phyloP scores from a whole-genome alignment of 805 yeast species.

The Candida nanaspora region DNA sequence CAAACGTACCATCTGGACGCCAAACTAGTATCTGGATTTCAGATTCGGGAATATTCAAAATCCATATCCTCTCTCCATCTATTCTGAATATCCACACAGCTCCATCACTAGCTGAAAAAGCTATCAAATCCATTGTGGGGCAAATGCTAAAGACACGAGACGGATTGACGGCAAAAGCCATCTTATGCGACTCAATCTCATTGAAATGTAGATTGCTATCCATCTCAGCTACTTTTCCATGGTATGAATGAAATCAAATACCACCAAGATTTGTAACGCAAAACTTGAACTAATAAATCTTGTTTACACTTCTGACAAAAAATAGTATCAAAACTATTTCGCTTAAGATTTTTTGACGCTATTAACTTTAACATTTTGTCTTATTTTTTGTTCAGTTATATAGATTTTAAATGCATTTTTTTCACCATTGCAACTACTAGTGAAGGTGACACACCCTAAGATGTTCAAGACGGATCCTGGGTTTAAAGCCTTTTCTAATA shows the following conservation, averaged over 20 bases:
- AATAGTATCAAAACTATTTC: too few species aligned
- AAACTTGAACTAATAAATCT: too few species aligned
- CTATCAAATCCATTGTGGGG: constrained; percentile 28
- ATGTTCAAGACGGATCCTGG: constrained; percentile 53
- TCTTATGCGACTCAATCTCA: neutral
- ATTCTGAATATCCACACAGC: constrained; percentile 24
- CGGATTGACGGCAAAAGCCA: constrained; percentile 1
- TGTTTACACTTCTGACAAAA: too few species aligned
- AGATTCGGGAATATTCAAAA: constrained; percentile 3
- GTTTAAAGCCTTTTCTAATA: constrained; percentile 68
- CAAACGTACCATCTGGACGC: constrained; percentile 7
- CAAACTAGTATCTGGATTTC: constrained; percentile 2
- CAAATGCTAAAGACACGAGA: constrained; percentile 10
- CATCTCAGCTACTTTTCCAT: too few species aligned
- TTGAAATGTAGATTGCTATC: neutral
- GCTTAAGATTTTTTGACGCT: too few species aligned
- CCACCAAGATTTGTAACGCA: too few species aligned
- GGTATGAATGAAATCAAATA: too few species aligned
- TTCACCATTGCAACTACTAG: too few species aligned
- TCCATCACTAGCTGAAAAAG: constrained; percentile 19
- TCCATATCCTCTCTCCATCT: constrained; percentile 27
- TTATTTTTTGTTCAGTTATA: too few species aligned
- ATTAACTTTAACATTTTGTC: too few species aligned
- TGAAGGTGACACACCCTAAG: too few species aligned
- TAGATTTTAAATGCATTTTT: too few species aligned